Base-by-base conservation (phyloP, 352 stramenopile genomes). In the Pythium dissotocum region DNA sequence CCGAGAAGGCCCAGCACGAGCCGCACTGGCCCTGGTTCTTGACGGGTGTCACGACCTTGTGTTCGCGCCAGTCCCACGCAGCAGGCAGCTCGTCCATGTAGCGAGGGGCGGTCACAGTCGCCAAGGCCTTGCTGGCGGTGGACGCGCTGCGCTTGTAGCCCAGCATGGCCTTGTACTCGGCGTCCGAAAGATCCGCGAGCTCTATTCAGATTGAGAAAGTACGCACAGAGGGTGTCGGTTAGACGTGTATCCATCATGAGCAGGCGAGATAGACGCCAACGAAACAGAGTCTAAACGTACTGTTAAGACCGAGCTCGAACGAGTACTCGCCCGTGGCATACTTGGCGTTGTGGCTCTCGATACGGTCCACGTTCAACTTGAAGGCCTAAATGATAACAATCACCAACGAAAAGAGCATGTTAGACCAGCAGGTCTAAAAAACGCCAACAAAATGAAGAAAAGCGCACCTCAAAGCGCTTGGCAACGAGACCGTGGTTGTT, bases 11-110 rank as follows among this genome's bases (percentile, higher is more conserved):
- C 97, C 97, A 99, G 81, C 97, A 99, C 21, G 91, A 98, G 49
- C 97, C 97, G 75, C 97, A 99, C 7, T 88, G 62, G 10, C 94
- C 97, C 77, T 99, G 97, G 77, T 99, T 96, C 71, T 99, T 99
- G n/a, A 99, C 79, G 18, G 84, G 74, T 5, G 88, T 98, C 14
- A 99, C 94, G 30, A 28, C 65, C 18, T 77, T 63, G 54, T 80
- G 77, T 49, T 73, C 69, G 32, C 75, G 73, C 84, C 84, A 92
- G 73, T 92, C 80, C 73, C 71, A 76, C 10, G 56, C 51, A 6
- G 75, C 67, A 3, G 81, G 81, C 21, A 77, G 35, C 52, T 73
- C 61, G 7, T 56, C 44, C 26, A 59, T 53, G 38, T 58, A 38
- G 8, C 46, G 28, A 5, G 63, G 60, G 5, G 68, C 70, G 18